Base-by-base conservation (phyloP, 2,329 filamentous ascomycete genomes). In the Mollisia scopiformis region DNA sequence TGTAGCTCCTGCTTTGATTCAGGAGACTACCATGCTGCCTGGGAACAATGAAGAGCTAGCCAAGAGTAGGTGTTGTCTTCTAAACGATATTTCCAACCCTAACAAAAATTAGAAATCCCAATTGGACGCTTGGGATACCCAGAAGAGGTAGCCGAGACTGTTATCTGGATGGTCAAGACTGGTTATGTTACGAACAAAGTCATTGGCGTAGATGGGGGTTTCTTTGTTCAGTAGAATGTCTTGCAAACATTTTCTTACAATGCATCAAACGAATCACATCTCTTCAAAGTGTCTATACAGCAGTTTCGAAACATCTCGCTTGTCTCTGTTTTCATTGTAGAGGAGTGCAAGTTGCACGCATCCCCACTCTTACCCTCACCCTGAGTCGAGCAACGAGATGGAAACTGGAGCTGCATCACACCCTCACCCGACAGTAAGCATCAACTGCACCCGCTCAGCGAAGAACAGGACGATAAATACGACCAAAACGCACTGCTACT, bases 1-100 rank as follows among this genome's bases (percentile, higher is more conserved):
- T 10, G 75, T 82, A n/a, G 80, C 79, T 28, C 79, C 80, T 6
- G 80, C 79, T 8, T 64, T 81, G 66, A 79, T 81, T 58, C 73
- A 78, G 55, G 73, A 75, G n/a, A 80, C 79, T 21, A 72, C 71
- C 7, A 80, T 82, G 77, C 64, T 82, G 59, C 75, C 76, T 6
- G 64, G 62, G 7, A 65, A 64, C 3, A 62, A 63, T 27, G 77
- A 74, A 55, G 65, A 68, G 28, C 53, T 73, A 47, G 71, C 61
- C 16, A 74, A 75, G 53, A 72, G 72, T 66, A 58, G 76, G 56
- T 72, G 68, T 13, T 31, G 6, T 16, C 2, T 10, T 7, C 1
- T 1, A 10, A 16, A 1, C 23, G 25, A 67, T 25, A 10, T 58
- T 77, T 31, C n/a, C 1, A 14, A 14, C 19, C 21, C 52, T 62